Conservation (phyloP, 1,284 basidiomycete species). For the Pseudomicrostroma phylloplanum region DNA sequence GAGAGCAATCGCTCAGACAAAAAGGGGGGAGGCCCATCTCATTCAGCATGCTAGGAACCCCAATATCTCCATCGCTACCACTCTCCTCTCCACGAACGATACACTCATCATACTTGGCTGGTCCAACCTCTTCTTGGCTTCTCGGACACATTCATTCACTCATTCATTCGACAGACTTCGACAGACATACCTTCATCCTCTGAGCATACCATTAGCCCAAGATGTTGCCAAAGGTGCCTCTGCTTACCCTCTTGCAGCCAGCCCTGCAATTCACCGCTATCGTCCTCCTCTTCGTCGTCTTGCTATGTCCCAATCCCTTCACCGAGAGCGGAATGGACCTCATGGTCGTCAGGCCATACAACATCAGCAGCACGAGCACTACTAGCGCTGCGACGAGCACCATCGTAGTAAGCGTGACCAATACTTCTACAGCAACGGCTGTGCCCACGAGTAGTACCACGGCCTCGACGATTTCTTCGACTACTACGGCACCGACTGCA, state of each 20-base stretch:
- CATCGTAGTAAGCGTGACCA: background rate
- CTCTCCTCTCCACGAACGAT: too few species aligned
- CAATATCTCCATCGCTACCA: too few species aligned
- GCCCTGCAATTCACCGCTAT: background rate
- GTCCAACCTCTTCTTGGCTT: too few species aligned
- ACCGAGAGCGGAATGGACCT: background rate
- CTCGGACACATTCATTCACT: too few species aligned
- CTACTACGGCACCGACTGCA: background rate
- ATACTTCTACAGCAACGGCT: background rate
- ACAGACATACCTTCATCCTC: too few species aligned
- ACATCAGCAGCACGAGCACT: background rate
- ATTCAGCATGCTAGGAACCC: too few species aligned
- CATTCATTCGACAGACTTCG: too few species aligned
- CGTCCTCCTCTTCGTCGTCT: background rate
- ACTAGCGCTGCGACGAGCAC: background rate
- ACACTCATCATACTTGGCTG: too few species aligned
- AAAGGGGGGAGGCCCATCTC: too few species aligned
- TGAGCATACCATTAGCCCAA: too few species aligned
- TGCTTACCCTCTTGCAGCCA: slow-evolving; percentile 2
- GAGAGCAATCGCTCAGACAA: too few species aligned
- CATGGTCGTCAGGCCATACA: slow-evolving; percentile 1
- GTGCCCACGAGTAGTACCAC: slow-evolving; percentile 1
- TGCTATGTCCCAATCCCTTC: slow-evolving; percentile 1
- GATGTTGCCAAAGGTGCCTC: background rate
- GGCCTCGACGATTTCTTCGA: background rate